Conservation (phyloP, 2,329 filamentous ascomycete species). For the Aspergillus sp. region DNA sequence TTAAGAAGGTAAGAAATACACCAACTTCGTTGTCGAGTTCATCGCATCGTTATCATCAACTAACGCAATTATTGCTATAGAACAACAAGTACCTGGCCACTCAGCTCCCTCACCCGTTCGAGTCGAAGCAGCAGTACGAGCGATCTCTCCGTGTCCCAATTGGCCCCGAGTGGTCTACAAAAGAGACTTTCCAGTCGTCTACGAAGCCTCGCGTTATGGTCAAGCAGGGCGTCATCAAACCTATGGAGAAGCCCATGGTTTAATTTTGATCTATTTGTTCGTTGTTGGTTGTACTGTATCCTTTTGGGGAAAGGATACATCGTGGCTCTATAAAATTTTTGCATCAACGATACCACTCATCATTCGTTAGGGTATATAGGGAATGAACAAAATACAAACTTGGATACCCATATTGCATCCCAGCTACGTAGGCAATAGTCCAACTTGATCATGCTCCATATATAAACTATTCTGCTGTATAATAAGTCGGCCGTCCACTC, state of each 20-base stretch:
- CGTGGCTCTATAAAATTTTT: background rate
- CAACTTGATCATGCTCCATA: background rate
- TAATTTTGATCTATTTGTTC: conserved; percentile 26
- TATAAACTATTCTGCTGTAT: no score
- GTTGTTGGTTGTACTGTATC: background rate
- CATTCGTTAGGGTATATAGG: background rate
- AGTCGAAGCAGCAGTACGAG: conserved; percentile 86
- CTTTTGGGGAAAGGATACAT: no score
- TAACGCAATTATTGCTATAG: conserved; percentile 40
- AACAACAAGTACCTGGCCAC: conserved; percentile 85
- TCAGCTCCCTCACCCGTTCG: conserved; percentile 83
- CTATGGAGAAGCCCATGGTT: conserved; percentile 75
- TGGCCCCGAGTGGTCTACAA: conserved; percentile 95
- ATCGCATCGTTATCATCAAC: background rate
- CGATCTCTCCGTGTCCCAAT: conserved; percentile 80
- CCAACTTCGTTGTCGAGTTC: background rate
- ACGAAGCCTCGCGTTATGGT: conserved; percentile 87
- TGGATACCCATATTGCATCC: background rate
- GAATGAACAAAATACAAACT: background rate
- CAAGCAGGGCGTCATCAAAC: conserved; percentile 86
- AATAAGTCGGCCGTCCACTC: no score
- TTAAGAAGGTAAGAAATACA: conserved; percentile 69
- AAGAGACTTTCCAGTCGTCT: conserved; percentile 84
- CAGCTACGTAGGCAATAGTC: background rate
- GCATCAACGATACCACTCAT: background rate